A percentile compares a stretch with the other conserved stretches of the same genome.
phyloP scores from a whole-genome alignment of 495 filamentous ascomycete species.

The Gamarada debralockiae region DNA sequence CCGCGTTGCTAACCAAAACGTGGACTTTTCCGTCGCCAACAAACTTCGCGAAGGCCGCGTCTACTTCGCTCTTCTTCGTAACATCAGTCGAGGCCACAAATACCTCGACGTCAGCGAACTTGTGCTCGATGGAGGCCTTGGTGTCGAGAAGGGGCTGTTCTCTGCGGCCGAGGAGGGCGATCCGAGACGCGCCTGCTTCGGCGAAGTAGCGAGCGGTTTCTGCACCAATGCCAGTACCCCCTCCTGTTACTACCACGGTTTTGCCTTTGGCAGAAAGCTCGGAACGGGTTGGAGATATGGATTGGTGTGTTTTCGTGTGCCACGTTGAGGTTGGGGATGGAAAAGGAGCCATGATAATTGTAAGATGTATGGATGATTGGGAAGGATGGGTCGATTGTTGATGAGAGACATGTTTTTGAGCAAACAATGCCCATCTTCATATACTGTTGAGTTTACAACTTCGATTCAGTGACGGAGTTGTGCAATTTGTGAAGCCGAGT shows the following conservation, averaged over 20 bases:
- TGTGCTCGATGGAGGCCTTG: slow-evolving; percentile 21
- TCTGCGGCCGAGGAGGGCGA: slow-evolving; percentile 24
- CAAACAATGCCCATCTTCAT: slow-evolving; percentile 11
- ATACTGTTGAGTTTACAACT: slow-evolving; percentile 6
- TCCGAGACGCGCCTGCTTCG: slow-evolving; percentile 20
- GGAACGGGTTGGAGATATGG: slow-evolving; percentile 37
- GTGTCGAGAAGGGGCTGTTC: slow-evolving; percentile 26
- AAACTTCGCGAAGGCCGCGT: slow-evolving; percentile 29
- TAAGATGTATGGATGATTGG: slow-evolving; percentile 9
- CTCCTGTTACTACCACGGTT: slow-evolving; percentile 45
- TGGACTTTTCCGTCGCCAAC: slow-evolving; percentile 23
- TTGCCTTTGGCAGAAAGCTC: slow-evolving; percentile 39
- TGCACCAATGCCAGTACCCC: slow-evolving; percentile 31
- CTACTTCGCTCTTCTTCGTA: slow-evolving; percentile 36
- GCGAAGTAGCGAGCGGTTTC: slow-evolving; percentile 28
- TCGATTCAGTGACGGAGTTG: slow-evolving; percentile 10
- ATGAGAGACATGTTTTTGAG: slow-evolving; percentile 7
- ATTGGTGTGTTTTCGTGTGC: slow-evolving; percentile 38
- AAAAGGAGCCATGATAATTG: slow-evolving; percentile 10
- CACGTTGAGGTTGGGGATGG: slow-evolving; percentile 17
- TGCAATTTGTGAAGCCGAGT: slow-evolving; percentile 11
- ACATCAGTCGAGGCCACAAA: slow-evolving; percentile 34
- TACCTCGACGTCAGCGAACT: slow-evolving; percentile 22
- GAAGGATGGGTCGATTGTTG: slow-evolving; percentile 4
- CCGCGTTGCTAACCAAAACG: slow-evolving; percentile 30